Base-by-base conservation (phyloP, 2,329 filamentous ascomycete species). In the Akanthomyces muscarius region DNA sequence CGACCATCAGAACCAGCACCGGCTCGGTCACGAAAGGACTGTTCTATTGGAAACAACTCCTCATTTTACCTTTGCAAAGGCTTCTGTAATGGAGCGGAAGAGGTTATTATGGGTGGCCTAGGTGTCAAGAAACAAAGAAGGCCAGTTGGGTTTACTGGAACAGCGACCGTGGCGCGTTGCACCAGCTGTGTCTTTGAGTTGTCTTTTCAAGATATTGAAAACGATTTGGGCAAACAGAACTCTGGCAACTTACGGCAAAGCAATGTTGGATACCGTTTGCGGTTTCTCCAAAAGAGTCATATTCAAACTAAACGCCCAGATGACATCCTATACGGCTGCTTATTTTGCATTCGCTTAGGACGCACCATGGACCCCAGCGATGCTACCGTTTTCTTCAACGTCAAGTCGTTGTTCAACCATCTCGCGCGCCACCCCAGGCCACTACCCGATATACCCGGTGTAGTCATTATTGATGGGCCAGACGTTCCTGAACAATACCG, bases 211-310 rank as follows among this genome's bases (percentile, higher is more conserved):
- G 74, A 80, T 4, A 76, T 86, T n/a, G 80, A 86, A 67, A 70
- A 76, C 30, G 83, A 86, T 66, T 68, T 81, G 8, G 79, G 81
- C 41, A 78, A 78, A 47, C 73, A 79, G 41, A 80, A 80, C 33
- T 72, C 75, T 11, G 82, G 78, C 4, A 85, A 80, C 66, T 81
- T 80, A 61, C 74, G 74, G 11, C 76, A 79, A 14, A 75, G 74
- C 47, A 76, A 74, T 7, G 75, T 86, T 51, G 74, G 75, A 6
- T 86, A 82, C 67, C 81, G 83, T 8, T 68, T 84, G 2, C 80
- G 83, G 1, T 81, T 86, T 64, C 76, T 86, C 5, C 81, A 83
- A 66, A 86, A 86, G 69, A 80, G 78, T 58, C 83, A 86, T 68
- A 63, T 86, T 6, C 71, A 78, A 0, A 79, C 81, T 5, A 78